These are phyloP conservation scores for Bruguiera hainesii DNA, from an alignment of 441 rosid species.

Conservation along the genomic window DNA sequence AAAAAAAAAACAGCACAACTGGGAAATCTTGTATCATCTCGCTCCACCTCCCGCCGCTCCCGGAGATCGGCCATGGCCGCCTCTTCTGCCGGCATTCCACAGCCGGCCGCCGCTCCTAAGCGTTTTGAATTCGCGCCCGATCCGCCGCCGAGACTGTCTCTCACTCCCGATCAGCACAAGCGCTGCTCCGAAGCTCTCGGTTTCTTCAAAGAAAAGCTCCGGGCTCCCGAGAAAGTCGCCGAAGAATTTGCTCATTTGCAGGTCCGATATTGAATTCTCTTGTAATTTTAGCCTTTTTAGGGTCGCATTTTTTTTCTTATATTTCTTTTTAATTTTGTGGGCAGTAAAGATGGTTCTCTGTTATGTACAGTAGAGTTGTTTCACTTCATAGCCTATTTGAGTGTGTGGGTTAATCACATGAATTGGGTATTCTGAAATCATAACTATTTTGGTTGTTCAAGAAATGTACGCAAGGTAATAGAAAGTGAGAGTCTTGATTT, in stretches of 20 bases:
- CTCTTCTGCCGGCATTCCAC: constrained; percentile 19
- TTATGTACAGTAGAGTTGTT: no score
- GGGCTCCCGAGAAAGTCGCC: constrained; percentile 33
- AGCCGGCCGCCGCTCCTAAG: neutral
- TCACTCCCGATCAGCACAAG: constrained; percentile 52
- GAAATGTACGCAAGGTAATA: neutral
- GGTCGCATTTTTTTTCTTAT: no score
- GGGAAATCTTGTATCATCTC: constrained; percentile 55
- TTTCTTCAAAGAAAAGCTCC: constrained; percentile 40
- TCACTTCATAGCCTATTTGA: neutral
- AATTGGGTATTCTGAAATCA: neutral
- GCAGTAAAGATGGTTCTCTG: no score
- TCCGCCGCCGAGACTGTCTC: constrained; percentile 40
- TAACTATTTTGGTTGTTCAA: neutral
- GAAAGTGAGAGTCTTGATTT: neutral
- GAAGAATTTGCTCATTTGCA: constrained; percentile 58
- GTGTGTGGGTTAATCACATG: neutral
- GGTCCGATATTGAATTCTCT: constrained; percentile 29
- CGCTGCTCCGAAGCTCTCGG: constrained; percentile 60
- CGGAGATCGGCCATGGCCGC: constrained; percentile 28
- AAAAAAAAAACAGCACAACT: constrained; percentile 21
- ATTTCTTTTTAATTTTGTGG: no score
- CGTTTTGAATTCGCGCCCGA: constrained; percentile 44
- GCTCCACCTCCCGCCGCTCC: constrained; percentile 35
- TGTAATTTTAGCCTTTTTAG: neutral